Percentiles rank a stretch among this genome's conserved stretches.
These are phyloP conservation scores for Davidsoniella virescens DNA, from an alignment of 2,329 filamentous ascomycete species.

Conservation along the genomic window DNA sequence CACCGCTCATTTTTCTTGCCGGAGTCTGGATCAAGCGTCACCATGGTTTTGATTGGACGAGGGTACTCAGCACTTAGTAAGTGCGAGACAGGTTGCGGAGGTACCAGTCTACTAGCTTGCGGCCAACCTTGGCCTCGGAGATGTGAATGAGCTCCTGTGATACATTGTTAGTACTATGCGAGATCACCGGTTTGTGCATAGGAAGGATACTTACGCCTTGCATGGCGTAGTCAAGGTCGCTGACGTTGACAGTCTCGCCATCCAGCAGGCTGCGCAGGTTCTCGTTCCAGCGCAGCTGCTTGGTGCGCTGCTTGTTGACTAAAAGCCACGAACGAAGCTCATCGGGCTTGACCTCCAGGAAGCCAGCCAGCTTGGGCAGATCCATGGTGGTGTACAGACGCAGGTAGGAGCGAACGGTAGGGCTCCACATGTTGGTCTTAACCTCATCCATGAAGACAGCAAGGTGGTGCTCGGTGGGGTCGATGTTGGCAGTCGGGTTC, in stretches of 20 bases:
- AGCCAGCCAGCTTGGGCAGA: constrained; percentile 90
- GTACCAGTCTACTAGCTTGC: constrained; percentile 98
- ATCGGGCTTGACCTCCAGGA: constrained; percentile 93
- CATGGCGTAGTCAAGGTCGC: constrained; percentile 92
- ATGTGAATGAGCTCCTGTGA: constrained; percentile 86
- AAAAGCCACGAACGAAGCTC: constrained; percentile 85
- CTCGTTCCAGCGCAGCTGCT: constrained; percentile 85
- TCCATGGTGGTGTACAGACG: constrained; percentile 99
- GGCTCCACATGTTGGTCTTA: constrained; percentile 97
- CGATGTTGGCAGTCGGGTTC: constrained; percentile 86
- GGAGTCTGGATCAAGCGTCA: not conserved
- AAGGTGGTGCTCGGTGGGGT: constrained; percentile 94
- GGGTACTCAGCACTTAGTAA: constrained; percentile 41
- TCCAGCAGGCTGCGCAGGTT: constrained; percentile 70
- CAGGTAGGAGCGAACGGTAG: constrained; percentile 94
- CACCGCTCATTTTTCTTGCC: constrained; percentile 13
- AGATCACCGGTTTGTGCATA: not conserved
- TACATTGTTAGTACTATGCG: constrained; percentile 3
- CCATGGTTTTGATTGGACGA: not conserved
- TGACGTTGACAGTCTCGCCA: constrained; percentile 81
- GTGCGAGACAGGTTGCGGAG: constrained; percentile 89
- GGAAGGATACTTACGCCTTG: constrained; percentile 55
- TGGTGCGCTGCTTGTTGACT: constrained; percentile 96
- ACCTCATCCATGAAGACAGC: constrained; percentile 99
- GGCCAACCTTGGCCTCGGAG: constrained; percentile 93